Conservation (phyloP, 345 rosid species). For the Dovyalis caffra region DNA sequence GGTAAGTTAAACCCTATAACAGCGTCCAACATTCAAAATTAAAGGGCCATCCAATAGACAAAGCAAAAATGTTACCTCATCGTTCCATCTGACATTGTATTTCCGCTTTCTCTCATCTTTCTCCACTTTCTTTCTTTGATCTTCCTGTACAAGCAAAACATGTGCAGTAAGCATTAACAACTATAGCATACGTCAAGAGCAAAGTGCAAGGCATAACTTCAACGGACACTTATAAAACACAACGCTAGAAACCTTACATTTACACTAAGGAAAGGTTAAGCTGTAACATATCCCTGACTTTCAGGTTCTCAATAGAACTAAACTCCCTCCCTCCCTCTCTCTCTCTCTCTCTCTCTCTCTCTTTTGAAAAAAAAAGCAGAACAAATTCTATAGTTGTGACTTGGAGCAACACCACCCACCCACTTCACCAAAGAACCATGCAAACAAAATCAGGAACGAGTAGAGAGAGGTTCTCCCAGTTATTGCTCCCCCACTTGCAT, state of each 20-base stretch:
- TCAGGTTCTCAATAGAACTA: too few relatives aligned
- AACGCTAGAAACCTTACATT: too few relatives aligned
- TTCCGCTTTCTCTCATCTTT: conserved; percentile 61
- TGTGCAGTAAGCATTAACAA: background rate
- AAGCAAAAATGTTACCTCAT: conserved; percentile 36
- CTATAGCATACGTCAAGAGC: background rate
- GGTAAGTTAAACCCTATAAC: background rate
- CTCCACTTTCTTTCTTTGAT: conserved; percentile 41
- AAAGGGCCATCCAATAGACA: background rate
- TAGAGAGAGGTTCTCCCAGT: background rate
- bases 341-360: too few relatives aligned
- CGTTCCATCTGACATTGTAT: conserved; percentile 51
- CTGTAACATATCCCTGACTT: too few relatives aligned
- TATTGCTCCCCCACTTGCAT: too few relatives aligned
- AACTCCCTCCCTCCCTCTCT: too few relatives aligned
- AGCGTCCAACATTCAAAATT: background rate
- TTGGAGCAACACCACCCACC: too few relatives aligned
- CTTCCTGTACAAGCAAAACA: conserved; percentile 40
- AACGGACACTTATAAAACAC: background rate
- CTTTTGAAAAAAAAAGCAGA: too few relatives aligned
- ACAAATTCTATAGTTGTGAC: too few relatives aligned
- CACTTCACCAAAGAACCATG: background rate
- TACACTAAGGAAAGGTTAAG: too few relatives aligned
- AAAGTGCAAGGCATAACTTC: background rate
- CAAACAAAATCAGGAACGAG: background rate